Evolutionary conservation across 208 protist genomes (phyloP).

Genomic region (Crithidia brevicula): DNA sequence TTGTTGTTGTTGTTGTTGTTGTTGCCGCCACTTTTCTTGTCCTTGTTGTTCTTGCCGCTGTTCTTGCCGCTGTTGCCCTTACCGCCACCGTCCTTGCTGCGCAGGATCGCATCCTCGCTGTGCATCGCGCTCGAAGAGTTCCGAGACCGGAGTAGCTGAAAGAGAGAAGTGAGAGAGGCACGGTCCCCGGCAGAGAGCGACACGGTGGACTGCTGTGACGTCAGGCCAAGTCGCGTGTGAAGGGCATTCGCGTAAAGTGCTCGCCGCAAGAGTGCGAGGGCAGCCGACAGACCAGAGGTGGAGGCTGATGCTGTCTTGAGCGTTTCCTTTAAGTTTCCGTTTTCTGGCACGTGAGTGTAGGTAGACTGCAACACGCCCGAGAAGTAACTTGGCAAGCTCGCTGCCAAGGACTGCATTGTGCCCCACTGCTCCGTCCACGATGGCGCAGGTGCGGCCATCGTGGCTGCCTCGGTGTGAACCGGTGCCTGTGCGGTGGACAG

Average conservation of each 20-base stretch:
- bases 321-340: not conserved
- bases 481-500: not conserved
- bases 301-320: not conserved
- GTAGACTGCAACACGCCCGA: constrained; percentile 13
- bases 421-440: constrained; percentile 14
- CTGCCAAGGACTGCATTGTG: constrained; percentile 3
- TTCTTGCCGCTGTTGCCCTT: constrained; percentile 4
- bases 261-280: constrained; percentile 5
- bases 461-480: not conserved
- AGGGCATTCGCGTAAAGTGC: not conserved
- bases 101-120: not conserved
- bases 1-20: constrained; percentile 16
- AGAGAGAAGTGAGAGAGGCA: not conserved
- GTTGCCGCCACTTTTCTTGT: constrained; percentile 1
- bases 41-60: constrained; percentile 9
- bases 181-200: not conserved
- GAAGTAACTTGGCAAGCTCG: constrained; percentile 11
- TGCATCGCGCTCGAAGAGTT: not conserved
- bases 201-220: not conserved
- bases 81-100: constrained; percentile 13
- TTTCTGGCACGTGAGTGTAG: not conserved
- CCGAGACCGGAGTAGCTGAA: not conserved
- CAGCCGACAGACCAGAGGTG: not conserved
- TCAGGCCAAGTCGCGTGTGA: not conserved
- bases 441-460: not conserved